Base-by-base conservation (phyloP, 352 stramenopile genomes). In the Globisporangium megalacanthum region DNA sequence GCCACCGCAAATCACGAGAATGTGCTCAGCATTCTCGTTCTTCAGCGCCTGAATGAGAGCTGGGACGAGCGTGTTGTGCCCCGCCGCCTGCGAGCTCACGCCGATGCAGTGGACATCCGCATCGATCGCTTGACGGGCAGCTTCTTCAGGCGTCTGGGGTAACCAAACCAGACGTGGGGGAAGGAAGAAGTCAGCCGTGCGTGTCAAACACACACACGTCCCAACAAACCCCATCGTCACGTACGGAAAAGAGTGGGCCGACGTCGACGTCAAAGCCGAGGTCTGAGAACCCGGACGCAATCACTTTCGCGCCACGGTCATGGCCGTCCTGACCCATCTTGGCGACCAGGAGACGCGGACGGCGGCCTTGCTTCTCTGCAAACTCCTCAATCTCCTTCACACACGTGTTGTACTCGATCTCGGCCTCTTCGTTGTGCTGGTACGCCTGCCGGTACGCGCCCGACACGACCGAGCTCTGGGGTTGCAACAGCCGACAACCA, bases 181-280 rank as follows among this genome's bases (percentile, higher is more conserved):
- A 29, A 29, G 25, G 25, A 29, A 29, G 25, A 29, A 29, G 25
- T 29, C 25, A 29, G 25, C 25, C 25, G 25, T 29, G 25, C 25
- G 25, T 29, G 25, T 29, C 25, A 29, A 29, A 29, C 25, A 29
- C 25, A 29, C 25, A 29, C 25, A 29, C 25, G 25, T 29, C 25
- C 25, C 25, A 29, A 29, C 25, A 29, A 29, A 29, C 25, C 25
- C 25, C 25, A 29, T 29, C 25, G 25, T 29, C 25, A 29, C 25
- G 25, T 29, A 29, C 25, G 25, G 94, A 92, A 68, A 99, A 99
- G 20, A 99, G 70, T 47, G 95, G 92, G 13, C 95, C 95, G 49
- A 99, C 89, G 64, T 99, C 96, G 19, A 99, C 96, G 78, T 99
- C 96, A 66, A 98, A 99, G 20, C 96, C 96, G 60, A 99, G 73